Conservation (phyloP, 2,329 filamentous ascomycete species). For the Monosporascus sp. region DNA sequence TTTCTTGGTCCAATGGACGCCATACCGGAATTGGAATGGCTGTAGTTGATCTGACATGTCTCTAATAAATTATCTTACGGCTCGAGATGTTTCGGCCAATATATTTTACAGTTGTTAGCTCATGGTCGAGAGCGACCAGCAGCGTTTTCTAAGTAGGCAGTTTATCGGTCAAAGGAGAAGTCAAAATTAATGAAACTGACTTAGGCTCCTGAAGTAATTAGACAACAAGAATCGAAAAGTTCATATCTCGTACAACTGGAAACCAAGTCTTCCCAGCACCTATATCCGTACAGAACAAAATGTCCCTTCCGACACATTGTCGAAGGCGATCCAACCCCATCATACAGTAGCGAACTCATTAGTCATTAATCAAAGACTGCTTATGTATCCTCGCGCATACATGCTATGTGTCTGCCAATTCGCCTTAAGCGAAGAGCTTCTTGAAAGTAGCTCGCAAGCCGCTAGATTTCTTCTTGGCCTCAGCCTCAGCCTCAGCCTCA, state of each 20-base stretch:
- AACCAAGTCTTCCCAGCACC: background rate
- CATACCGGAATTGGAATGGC: no score
- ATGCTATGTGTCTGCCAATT: background rate
- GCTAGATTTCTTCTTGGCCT: conserved; percentile 27
- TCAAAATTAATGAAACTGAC: no score
- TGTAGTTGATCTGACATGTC: no score
- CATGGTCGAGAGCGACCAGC: no score
- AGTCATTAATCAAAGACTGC: background rate
- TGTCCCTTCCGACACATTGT: background rate
- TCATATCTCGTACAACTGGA: background rate
- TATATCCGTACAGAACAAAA: background rate
- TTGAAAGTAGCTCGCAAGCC: conserved; percentile 33
- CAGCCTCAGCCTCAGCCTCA: conserved; percentile 19
- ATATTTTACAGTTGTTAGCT: no score
- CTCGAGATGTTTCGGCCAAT: no score
- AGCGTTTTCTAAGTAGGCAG: no score
- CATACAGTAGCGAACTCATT: background rate
- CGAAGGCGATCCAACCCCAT: background rate
- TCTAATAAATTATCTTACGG: no score
- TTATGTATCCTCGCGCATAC: background rate
- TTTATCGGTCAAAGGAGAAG: no score
- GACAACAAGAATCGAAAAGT: background rate
- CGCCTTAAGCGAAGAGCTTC: conserved; percentile 30
- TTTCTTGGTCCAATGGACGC: no score
- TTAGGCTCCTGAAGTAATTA: no score